phyloP scores from a whole-genome alignment of 441 rosid genomes.

The Pelargonium cotyledonis region DNA sequence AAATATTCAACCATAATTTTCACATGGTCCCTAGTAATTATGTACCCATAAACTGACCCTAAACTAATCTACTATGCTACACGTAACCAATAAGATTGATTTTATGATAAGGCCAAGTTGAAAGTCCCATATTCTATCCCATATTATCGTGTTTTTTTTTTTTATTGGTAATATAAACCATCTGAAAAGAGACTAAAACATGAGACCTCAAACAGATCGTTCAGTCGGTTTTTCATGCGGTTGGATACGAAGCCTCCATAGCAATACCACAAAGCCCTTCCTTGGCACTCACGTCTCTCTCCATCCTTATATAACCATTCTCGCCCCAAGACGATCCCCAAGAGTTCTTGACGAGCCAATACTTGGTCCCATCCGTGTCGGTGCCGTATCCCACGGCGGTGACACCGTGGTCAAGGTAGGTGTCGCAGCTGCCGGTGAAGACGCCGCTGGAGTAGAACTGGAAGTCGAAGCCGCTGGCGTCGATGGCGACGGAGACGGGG shows the following conservation, averaged over 20 bases:
- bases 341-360: conserved; percentile 24
- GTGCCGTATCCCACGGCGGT: conserved; percentile 20
- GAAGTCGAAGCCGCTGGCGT: conserved; percentile 19
- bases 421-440: conserved; percentile 20
- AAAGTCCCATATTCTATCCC: no score
- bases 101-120: no score
- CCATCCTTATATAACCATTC: conserved; percentile 22
- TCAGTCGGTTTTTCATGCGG: not conserved
- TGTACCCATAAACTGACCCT: no score
- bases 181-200: no score
- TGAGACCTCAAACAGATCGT: no score
- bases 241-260: not conserved
- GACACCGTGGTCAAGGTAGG: conserved; percentile 22
- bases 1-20: no score
- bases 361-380: conserved; percentile 8
- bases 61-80: no score
- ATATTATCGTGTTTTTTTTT: no score
- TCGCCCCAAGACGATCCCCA: conserved; percentile 21
- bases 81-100: no score
- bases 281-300: conserved; percentile 12
- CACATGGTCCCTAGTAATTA: no score
- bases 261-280: not conserved
- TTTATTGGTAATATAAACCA: no score
- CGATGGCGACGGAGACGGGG: conserved; percentile 22
- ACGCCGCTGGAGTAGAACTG: conserved; percentile 24